phyloP scores from a whole-genome alignment of 176 grass and related monocot species.

The Hordeum marinum region DNA sequence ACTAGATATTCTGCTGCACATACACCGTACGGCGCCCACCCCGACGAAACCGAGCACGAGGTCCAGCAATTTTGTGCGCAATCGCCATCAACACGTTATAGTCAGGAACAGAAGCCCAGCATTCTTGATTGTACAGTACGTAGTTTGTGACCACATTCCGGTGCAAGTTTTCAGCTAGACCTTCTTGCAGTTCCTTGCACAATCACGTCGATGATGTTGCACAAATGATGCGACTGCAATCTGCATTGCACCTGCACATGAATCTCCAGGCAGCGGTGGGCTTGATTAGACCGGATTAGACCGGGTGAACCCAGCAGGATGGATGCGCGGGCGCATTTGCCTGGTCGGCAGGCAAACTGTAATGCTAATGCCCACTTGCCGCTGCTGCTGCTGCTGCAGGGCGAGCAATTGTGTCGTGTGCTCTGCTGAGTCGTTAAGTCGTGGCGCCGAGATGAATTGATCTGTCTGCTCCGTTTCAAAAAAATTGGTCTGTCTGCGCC shows the following conservation, averaged over 20 bases:
- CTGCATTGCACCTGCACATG: neutral
- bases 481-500: neutral
- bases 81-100: neutral
- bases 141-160: neutral
- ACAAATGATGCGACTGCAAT: neutral
- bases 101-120: neutral
- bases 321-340: neutral
- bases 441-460: conserved; percentile 14
- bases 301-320: neutral
- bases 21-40: neutral
- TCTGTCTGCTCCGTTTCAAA: no score
- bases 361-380: neutral
- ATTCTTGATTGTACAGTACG: neutral
- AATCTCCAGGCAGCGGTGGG: neutral
- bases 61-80: conserved; percentile 15
- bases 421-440: neutral
- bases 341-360: neutral
- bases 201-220: neutral
- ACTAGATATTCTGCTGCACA: conserved; percentile 1
- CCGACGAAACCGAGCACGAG: neutral
- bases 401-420: neutral
- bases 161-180: neutral
- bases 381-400: neutral
- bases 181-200: neutral
- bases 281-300: neutral